Base-by-base conservation (phyloP, 441 rosid species). In the Gossypium davidsonii region DNA sequence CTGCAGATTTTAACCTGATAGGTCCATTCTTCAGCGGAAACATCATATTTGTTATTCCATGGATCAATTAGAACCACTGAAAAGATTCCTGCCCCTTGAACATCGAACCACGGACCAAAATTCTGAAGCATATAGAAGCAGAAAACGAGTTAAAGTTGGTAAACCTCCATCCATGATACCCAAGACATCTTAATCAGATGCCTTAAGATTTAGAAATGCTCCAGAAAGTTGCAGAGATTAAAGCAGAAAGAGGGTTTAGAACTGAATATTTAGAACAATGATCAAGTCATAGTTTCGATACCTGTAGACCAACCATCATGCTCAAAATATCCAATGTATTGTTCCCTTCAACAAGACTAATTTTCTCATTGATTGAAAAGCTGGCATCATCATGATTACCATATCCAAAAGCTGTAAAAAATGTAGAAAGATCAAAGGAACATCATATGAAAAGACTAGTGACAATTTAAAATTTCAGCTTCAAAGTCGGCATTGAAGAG, bases 81-180 rank as follows among this genome's bases (percentile, higher is more conserved):
- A 69, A 68, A 44, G 12, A 83, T 60, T 79, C 94, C 94, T 2
- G 91, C 88, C 58, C 88, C 91, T 75, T 79, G 79, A 70, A 83
- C 72, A 69, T 88, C 94, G 58, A 89, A 89, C 88, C 88, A 86
- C 3, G 89, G 88, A 44, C 94, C 94, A 1, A 72, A 88, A 59
- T 89, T 87, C 94, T 89, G 77, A 61, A 73, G 58, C 14, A 51
- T 23, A 15, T 25, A 6, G 11, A 28, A 73, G 48, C 11, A 25
- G 5, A 15, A 26, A 71, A 67, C 1, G 56, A 9, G 17, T 12
- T 3, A 60, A 26, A 67, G 25, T 61, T 11, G 64, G 28, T 20
- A 46, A 66, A 6, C 28, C 52, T 39, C 21, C 51, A n/a, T 2
- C 18, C 34, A 49, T 18, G 66, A 44, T 17, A 42, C 48, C 10